These are phyloP conservation scores for Elsinoe fawcettii DNA, from an alignment of 2,329 filamentous ascomycete species.

Conservation along the genomic window DNA sequence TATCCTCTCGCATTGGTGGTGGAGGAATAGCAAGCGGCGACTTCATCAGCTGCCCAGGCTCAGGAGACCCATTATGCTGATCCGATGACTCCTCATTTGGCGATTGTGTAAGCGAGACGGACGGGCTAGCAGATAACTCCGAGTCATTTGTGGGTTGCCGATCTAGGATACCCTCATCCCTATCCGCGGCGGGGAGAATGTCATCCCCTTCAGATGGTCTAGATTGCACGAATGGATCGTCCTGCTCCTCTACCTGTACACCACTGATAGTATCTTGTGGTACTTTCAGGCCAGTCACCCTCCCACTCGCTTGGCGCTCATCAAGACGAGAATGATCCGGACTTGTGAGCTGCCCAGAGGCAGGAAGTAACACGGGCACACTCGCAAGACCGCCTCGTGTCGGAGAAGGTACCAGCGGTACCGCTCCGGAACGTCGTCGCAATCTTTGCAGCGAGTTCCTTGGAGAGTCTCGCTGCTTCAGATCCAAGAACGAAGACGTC, in stretches of 20 bases:
- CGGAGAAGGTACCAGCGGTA: not conserved
- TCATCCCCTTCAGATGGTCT: not conserved
- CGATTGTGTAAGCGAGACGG: not conserved
- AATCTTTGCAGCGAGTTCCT: not conserved
- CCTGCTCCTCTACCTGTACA: not conserved
- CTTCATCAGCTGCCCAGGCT: not conserved
- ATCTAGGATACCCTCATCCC: not conserved
- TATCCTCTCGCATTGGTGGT: not conserved
- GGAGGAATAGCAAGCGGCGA: not conserved
- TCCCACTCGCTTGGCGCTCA: not conserved
- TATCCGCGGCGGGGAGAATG: too few relatives aligned
- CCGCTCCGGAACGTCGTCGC: constrained; percentile 1
- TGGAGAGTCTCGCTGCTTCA: constrained; percentile 12
- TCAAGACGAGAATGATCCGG: not conserved
- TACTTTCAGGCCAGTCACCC: not conserved
- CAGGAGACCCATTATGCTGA: not conserved
- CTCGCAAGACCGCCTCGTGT: not conserved
- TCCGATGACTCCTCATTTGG: not conserved
- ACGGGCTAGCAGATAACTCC: not conserved
- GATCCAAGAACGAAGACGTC: constrained; percentile 49
- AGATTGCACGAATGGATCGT: not conserved
- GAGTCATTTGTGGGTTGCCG: not conserved
- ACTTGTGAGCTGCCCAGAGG: not conserved
- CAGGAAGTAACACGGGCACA: not conserved
- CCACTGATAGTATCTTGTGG: not conserved